Conservation (phyloP, 441 rosid genomes). For the Brassica balearica region DNA sequence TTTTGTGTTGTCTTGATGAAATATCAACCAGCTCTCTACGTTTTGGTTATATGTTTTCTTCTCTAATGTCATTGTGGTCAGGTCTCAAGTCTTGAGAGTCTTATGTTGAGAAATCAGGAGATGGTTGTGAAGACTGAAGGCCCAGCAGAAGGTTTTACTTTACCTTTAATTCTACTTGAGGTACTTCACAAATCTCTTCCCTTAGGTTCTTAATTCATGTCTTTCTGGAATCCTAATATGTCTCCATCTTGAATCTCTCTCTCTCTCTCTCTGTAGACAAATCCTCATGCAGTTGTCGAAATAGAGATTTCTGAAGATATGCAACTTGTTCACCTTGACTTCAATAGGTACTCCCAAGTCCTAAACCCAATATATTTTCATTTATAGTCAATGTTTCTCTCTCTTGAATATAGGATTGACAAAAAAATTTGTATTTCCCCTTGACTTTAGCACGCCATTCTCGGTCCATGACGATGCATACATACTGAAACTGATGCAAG, state of each 20-base stretch:
- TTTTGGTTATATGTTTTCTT: constrained; percentile 33
- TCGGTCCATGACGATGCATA: constrained; percentile 48
- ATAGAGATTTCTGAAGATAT: constrained; percentile 64
- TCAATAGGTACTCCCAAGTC: constrained; percentile 50
- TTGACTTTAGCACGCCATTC: constrained; percentile 45
- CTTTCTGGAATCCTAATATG: background rate
- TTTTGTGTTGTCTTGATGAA: constrained; percentile 18
- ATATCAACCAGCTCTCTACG: background rate
- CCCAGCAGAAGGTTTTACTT: constrained; percentile 56
- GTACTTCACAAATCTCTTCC: constrained; percentile 40
- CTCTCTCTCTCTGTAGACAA: constrained; percentile 43
- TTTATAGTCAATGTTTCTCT: background rate
- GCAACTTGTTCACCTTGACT: constrained; percentile 66
- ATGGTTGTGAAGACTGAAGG: constrained; percentile 46
- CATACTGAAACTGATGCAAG: constrained; percentile 48
- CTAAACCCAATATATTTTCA: no score
- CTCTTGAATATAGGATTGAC: background rate
- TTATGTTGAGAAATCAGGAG: constrained; percentile 52
- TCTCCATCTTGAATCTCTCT: constrained; percentile 13
- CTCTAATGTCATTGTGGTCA: constrained; percentile 8
- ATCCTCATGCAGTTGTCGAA: constrained; percentile 63
- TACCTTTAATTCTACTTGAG: constrained; percentile 66
- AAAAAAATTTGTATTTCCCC: background rate
- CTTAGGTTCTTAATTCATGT: background rate
- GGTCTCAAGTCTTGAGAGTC: constrained; percentile 58